Evolutionary conservation across 2,329 filamentous ascomycete species (phyloP), one percentile per base, ranked within the genome.

Genomic region (Neopestalotiopsis sp.): DNA sequence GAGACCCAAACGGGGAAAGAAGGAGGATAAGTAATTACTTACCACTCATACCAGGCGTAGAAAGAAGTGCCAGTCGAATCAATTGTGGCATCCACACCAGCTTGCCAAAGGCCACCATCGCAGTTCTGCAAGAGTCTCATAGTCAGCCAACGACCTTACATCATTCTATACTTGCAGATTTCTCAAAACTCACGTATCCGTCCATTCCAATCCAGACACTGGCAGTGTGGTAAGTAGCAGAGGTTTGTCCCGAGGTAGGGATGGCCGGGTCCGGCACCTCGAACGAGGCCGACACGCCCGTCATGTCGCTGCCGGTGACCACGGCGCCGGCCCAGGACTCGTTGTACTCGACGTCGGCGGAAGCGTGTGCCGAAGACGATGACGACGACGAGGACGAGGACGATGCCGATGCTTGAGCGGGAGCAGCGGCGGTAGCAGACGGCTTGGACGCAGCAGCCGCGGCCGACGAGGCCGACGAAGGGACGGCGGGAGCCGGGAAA

Each of bases 191-290:
- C n/a, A 52, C 45, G 9, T 52, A 52, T 52, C 45, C 45, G 45
- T 52, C 45, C 45, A 52, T 52, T 17, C 45, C 45, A 20, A 52
- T 52, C 45, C 45, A 52, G n/a, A 20, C n/a, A 52, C 45, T 52
- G 5, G 45, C 45, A 2, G 45, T 52, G 45, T 52, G 45, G 14
- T 52, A 14, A 52, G 45, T 52, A n/a, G 45, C 45, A 52, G 45
- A 52, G 45, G 45, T 52, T 52, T 52, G 45, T 52, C 45, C 45
- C 45, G 45, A 52, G n/a, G 45, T n/a, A 52, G 45, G 45, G n/a
- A 52, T 52, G 4, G 45, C 45, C 17, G 45, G 45, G 17, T 52
- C 45, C 17, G 45, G 45, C 45, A 52, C 45, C 14, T 17, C 45
- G n/a, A 52, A 52, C 2, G 45, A 52, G n/a, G 45, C 45, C 45